Percentiles rank a stretch among this genome's conserved stretches.
Conservation (phyloP, 345 rosid species). For the Pistacia integerrima region DNA sequence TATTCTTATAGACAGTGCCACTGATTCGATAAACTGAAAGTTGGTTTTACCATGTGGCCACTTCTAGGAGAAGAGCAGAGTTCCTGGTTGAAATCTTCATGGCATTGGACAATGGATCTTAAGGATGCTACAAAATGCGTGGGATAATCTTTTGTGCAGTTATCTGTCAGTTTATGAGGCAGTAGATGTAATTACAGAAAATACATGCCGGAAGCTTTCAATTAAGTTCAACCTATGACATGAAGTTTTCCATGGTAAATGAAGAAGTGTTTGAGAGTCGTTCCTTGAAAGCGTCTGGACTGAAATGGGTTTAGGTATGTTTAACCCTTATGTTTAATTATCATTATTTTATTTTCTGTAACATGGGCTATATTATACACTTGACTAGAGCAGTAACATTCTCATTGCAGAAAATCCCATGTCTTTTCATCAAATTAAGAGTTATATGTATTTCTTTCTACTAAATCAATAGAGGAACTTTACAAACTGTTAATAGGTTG, state of each 20-base stretch:
- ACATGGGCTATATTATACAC: background rate
- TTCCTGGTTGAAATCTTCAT: background rate
- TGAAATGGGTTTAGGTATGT: background rate
- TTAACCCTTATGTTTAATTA: background rate
- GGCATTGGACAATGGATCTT: background rate
- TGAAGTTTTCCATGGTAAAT: background rate
- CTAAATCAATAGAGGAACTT: background rate
- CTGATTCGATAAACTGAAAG: background rate
- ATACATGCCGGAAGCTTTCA: slow-evolving; percentile 1
- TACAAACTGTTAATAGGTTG: background rate
- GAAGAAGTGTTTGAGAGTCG: background rate
- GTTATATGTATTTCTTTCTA: background rate
- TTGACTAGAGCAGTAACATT: too few relatives aligned
- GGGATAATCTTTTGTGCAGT: background rate
- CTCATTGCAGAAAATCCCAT: background rate
- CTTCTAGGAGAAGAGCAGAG: background rate
- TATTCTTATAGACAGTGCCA: background rate
- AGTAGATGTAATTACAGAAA: background rate
- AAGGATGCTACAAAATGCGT: background rate
- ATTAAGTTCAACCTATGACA: background rate
- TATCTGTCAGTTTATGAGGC: background rate
- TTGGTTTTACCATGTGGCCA: background rate
- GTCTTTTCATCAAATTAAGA: background rate
- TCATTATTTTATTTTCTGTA: background rate
- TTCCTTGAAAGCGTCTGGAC: background rate